These are phyloP conservation scores for Aphanomyces cochlioides DNA, from an alignment of 352 stramenopile species.

Conservation along the genomic window DNA sequence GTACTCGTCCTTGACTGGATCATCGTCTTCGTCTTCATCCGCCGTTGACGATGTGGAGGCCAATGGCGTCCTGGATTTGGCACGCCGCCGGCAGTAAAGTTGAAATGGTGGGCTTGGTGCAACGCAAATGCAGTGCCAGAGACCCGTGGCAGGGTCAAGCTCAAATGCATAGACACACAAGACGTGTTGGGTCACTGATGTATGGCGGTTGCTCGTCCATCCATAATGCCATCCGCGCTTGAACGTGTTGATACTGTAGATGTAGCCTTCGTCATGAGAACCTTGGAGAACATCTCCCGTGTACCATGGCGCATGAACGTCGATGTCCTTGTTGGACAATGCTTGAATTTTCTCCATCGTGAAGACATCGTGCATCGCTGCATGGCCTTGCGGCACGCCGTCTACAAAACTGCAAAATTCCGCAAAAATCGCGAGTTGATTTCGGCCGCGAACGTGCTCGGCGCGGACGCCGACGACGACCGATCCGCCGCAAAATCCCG, in stretches of 20 bases:
- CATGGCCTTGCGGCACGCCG: slow-evolving; percentile 19
- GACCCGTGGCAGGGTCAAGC: background rate
- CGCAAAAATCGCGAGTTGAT: slow-evolving; percentile 14
- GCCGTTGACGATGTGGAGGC: background rate
- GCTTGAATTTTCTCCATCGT: slow-evolving; percentile 1
- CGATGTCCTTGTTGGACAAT: slow-evolving; percentile 18
- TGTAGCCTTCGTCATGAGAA: slow-evolving; percentile 25
- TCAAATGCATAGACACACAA: slow-evolving; percentile 33
- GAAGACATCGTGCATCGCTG: slow-evolving; percentile 12
- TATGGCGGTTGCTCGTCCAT: slow-evolving; percentile 35
- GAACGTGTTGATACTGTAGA: slow-evolving; percentile 30
- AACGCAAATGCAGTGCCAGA: slow-evolving; percentile 21
- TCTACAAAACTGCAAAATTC: slow-evolving; percentile 22
- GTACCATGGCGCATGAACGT: slow-evolving; percentile 24
- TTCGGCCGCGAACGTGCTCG: slow-evolving; percentile 9
- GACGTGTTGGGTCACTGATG: slow-evolving; percentile 31
- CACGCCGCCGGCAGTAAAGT: slow-evolving; percentile 24
- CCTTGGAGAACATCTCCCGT: slow-evolving; percentile 23
- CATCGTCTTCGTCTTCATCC: background rate
- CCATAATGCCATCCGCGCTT: slow-evolving; percentile 35
- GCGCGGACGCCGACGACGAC: slow-evolving; percentile 75
- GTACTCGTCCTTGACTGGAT: slow-evolving; percentile 7
- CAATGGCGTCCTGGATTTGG: background rate
- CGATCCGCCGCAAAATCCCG: slow-evolving; percentile 82
- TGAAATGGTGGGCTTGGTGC: slow-evolving; percentile 16